These are phyloP conservation scores for Eurotiales sp. DNA, from an alignment of 2,329 filamentous ascomycete genomes.

Conservation along the genomic window DNA sequence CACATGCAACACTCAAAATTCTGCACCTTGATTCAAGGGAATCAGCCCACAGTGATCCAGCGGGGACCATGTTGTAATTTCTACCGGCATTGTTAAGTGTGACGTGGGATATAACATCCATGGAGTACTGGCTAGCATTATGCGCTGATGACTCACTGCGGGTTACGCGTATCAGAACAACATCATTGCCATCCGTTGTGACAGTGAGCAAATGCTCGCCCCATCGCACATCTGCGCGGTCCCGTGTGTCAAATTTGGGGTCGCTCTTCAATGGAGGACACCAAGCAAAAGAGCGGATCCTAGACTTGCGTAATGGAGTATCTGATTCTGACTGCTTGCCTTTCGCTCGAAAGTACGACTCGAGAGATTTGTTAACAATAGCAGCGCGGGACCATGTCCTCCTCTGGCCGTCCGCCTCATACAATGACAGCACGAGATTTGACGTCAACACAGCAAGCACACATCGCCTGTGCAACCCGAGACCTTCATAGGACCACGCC, in stretches of 20 bases:
- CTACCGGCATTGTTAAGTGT: conserved; percentile 16
- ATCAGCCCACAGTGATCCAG: conserved; percentile 28
- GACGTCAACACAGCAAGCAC: conserved; percentile 55
- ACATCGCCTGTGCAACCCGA: conserved; percentile 52
- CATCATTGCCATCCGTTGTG: conserved; percentile 38
- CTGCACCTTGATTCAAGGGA: conserved; percentile 23
- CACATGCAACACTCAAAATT: conserved; percentile 28
- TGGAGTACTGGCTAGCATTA: conserved; percentile 16
- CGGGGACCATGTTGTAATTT: conserved; percentile 18
- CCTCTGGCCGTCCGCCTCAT: conserved; percentile 47
- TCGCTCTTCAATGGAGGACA: conserved; percentile 26
- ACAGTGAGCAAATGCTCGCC: conserved; percentile 34
- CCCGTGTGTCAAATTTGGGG: not conserved
- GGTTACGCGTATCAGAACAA: conserved; percentile 28
- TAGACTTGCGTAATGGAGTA: conserved; percentile 25
- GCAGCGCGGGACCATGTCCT: conserved; percentile 50
- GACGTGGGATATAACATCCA: conserved; percentile 26
- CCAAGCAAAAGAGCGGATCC: conserved; percentile 43
- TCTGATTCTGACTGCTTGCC: conserved; percentile 17
- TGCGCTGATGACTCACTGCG: conserved; percentile 13
- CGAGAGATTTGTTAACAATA: conserved; percentile 51
- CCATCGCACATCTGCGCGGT: conserved; percentile 23
- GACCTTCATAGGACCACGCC: conserved; percentile 55
- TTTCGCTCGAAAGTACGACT: conserved; percentile 32
- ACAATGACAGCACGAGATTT: conserved; percentile 55